phyloP scores from a whole-genome alignment of 495 filamentous ascomycete species.

The Trichocladium uniseriatum region DNA sequence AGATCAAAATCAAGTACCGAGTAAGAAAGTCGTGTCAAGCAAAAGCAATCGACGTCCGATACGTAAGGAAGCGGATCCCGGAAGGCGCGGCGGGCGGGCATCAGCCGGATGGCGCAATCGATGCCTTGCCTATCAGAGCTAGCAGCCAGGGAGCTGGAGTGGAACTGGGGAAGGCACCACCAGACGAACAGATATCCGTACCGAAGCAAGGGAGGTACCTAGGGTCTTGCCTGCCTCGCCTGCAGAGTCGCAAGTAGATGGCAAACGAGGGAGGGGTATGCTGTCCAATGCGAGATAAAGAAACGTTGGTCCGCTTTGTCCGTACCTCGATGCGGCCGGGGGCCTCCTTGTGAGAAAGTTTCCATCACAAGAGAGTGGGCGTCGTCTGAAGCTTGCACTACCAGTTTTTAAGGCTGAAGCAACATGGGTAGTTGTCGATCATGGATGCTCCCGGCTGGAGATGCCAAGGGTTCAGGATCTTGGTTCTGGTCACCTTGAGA shows the following conservation, averaged over 20 bases:
- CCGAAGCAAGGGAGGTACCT: not conserved
- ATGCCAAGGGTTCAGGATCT: too few species aligned
- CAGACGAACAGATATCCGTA: too few species aligned
- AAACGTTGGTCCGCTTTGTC: not conserved
- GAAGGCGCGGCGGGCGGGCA: constrained; percentile 9
- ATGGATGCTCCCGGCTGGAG: too few species aligned
- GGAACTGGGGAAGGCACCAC: constrained; percentile 4
- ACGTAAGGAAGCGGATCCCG: constrained; percentile 5
- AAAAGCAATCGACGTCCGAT: not conserved
- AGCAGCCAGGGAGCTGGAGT: constrained; percentile 7
- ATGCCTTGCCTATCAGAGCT: constrained; percentile 18
- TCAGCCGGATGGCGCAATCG: constrained; percentile 24
- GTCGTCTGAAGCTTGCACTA: too few species aligned
- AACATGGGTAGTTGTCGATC: too few species aligned
- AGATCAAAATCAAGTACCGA: not conserved
- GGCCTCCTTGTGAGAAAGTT: too few species aligned
- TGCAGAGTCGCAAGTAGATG: not conserved
- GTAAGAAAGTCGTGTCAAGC: not conserved
- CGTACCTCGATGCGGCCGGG: not conserved
- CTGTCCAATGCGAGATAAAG: not conserved
- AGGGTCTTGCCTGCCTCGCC: not conserved
- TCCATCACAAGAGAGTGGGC: too few species aligned
- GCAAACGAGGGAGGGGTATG: not conserved
- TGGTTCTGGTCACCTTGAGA: too few species aligned
- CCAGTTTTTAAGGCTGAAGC: too few species aligned